Percentiles rank a stretch among this genome's conserved stretches.
These are phyloP conservation scores for Flammula alnicola DNA, from an alignment of 1,284 basidiomycete genomes.

Conservation along the genomic window DNA sequence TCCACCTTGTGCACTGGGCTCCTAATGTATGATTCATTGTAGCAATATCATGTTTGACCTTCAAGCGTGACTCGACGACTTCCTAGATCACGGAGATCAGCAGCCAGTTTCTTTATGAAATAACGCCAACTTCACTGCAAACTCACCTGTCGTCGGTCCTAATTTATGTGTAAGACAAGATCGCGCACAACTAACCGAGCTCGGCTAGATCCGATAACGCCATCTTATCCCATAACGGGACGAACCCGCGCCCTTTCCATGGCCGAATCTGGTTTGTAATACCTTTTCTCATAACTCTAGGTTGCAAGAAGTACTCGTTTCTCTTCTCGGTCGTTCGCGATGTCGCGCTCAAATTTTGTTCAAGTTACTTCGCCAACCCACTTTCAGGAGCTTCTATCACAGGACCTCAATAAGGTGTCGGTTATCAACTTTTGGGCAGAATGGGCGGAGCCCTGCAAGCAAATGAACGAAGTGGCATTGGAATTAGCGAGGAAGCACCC, in stretches of 20 bases:
- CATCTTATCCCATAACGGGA: constrained; percentile 39
- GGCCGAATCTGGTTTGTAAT: too few species aligned
- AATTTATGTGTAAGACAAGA: too few species aligned
- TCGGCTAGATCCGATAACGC: constrained; percentile 35
- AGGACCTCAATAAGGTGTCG: constrained; percentile 80
- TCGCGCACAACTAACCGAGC: too few species aligned
- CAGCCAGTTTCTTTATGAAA: too few species aligned
- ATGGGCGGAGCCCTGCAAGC: constrained; percentile 89
- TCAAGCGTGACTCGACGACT: too few species aligned
- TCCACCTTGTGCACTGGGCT: too few species aligned
- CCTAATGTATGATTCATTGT: too few species aligned
- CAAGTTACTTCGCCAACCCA: constrained; percentile 67
- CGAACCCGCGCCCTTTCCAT: too few species aligned
- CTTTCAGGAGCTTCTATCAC: constrained; percentile 76
- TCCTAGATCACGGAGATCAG: too few species aligned
- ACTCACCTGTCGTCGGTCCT: too few species aligned
- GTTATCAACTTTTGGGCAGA: constrained; percentile 92
- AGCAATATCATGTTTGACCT: too few species aligned
- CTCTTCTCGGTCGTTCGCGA: constrained; percentile 17
- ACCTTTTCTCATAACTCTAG: constrained; percentile 22
- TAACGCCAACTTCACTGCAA: too few species aligned
- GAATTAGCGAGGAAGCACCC: constrained; percentile 79
- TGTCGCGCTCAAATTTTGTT: constrained; percentile 50
- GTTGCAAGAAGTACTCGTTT: constrained; percentile 17
- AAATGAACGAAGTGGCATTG: constrained; percentile 80